These are phyloP conservation scores for Vitis labrusca DNA, from an alignment of 164 flowering plant genomes.

Conservation along the genomic window DNA sequence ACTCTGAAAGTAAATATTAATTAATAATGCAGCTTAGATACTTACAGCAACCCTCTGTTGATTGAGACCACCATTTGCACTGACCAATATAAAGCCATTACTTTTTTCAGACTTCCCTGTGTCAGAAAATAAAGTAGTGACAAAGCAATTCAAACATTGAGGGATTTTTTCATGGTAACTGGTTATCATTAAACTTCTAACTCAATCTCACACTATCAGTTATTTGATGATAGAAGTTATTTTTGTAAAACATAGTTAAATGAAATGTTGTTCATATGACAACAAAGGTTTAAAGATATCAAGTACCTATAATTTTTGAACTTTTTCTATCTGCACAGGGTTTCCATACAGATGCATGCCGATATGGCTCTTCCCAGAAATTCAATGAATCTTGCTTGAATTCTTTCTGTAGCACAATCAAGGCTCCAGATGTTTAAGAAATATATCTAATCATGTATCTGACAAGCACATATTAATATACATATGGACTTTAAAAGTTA, in stretches of 20 bases:
- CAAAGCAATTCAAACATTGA: background rate
- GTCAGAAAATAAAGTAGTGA: constrained; percentile 1
- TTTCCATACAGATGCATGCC: constrained; percentile 65
- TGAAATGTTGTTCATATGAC: background rate
- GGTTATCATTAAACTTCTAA: background rate
- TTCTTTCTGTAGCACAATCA: constrained; percentile 46
- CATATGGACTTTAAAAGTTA: background rate
- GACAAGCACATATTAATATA: background rate
- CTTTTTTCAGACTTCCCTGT: constrained; percentile 42
- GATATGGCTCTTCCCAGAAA: constrained; percentile 66
- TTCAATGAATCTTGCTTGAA: constrained; percentile 34
- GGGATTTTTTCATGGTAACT: background rate
- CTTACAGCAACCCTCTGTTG: constrained; percentile 99
- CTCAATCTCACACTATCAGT: no score
- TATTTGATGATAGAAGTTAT: background rate
- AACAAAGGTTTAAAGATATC: background rate
- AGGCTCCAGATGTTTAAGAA: background rate
- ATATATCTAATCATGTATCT: background rate
- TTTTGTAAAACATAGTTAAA: background rate
- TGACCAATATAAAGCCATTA: constrained; percentile 78
- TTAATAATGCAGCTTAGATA: constrained; percentile 6
- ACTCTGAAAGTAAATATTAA: no score
- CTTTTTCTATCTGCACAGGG: constrained; percentile 66
- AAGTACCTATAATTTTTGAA: constrained; percentile 31
- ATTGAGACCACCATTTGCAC: constrained; percentile 99